Evolutionary conservation across 208 protist genomes (phyloP).

Genomic region (Leishmania tarentolae): DNA sequence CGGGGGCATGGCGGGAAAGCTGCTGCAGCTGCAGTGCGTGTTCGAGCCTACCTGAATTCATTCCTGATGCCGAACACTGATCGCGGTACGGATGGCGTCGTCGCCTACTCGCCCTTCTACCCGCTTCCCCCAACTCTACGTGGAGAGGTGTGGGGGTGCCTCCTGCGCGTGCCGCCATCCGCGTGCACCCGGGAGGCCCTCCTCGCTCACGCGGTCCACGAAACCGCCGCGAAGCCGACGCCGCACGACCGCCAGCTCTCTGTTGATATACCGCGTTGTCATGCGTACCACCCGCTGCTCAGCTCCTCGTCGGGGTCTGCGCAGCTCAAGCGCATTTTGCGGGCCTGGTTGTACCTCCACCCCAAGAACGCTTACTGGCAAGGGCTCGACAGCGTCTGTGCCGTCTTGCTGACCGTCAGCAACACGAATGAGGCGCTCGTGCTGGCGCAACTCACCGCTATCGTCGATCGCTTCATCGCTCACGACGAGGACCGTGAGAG

Average conservation of each 20-base stretch:
- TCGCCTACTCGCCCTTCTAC: conserved; percentile 20
- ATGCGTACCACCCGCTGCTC: conserved; percentile 93
- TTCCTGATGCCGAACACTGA: conserved; percentile 2
- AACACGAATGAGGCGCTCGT: conserved; percentile 81
- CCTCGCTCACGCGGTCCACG: conserved; percentile 17
- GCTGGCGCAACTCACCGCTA: conserved; percentile 64
- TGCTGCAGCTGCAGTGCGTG: background rate
- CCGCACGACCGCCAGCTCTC: conserved; percentile 88
- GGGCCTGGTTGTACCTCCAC: conserved; percentile 75
- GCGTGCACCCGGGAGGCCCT: conserved; percentile 31
- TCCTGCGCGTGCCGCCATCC: conserved; percentile 75
- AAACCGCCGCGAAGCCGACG: conserved; percentile 21
- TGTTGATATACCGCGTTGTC: conserved; percentile 95
- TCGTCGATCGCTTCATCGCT: conserved; percentile 85
- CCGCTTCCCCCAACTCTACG: conserved; percentile 82
- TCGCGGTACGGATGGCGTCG: background rate
- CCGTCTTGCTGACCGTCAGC: conserved; percentile 79
- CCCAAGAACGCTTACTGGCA: conserved; percentile 87
- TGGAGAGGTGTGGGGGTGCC: conserved; percentile 85
- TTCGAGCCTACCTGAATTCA: background rate
- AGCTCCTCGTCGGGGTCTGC: conserved; percentile 65
- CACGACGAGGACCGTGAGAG: conserved; percentile 47
- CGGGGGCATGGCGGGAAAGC: background rate
- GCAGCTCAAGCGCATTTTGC: conserved; percentile 76
- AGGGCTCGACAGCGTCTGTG: conserved; percentile 93